phyloP scores from a whole-genome alignment of 495 filamentous ascomycete species.

The Talaromyces proteolyticus region DNA sequence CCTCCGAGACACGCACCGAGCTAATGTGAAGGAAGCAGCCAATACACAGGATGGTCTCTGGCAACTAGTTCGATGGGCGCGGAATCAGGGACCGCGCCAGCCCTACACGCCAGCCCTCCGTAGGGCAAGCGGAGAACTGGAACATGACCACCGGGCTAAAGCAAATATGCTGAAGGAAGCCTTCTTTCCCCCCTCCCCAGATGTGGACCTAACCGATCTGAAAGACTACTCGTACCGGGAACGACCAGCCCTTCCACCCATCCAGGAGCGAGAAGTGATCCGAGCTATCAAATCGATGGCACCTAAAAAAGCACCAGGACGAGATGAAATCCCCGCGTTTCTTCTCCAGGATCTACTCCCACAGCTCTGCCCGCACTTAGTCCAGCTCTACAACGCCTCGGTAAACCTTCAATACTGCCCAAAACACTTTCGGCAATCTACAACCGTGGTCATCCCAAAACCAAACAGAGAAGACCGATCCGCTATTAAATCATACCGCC shows the following conservation, averaged over 20 bases:
- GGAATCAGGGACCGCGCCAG: no score
- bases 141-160: conserved; percentile 12
- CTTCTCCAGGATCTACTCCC: conserved; percentile 21
- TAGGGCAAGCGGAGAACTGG: conserved; percentile 11
- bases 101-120: conserved; percentile 7
- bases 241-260: no score
- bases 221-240: conserved; percentile 17
- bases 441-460: conserved; percentile 22
- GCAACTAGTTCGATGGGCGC: no score
- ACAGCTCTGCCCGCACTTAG: no score
- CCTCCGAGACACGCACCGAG: no score
- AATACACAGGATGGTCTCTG: no score
- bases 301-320: conserved; percentile 16
- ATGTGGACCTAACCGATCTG: conserved; percentile 11
- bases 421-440: conserved; percentile 15
- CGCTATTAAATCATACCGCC: conserved; percentile 12
- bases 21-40: no score
- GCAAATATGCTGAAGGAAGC: conserved; percentile 16
- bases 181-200: conserved; percentile 22
- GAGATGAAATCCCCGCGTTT: conserved; percentile 20
- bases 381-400: conserved; percentile 11
- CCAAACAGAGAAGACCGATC: conserved; percentile 14
- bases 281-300: conserved; percentile 14
- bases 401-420: conserved; percentile 13
- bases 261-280: no score